Base-by-base conservation (phyloP, 257 asterid genomes). In the Jasminum sambac region DNA sequence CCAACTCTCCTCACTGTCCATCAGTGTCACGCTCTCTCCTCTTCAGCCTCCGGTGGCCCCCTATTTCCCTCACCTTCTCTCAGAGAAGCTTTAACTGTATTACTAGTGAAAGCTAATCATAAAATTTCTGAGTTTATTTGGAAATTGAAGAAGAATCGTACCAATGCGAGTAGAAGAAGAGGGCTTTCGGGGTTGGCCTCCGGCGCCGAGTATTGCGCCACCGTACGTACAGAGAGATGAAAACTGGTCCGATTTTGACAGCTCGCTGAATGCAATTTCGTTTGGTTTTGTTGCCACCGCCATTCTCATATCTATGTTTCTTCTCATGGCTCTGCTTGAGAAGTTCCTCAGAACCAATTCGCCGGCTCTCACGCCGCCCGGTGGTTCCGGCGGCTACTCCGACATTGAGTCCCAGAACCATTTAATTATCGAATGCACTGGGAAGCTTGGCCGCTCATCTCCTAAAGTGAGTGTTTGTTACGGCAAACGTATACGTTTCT, bases 241-340 rank as follows among this genome's bases (percentile, higher is more conserved):
- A 55, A 95, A 92, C 68, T 86, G 90, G 98, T 86, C 92, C 24
- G 96, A 92, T 81, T 92, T 89, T 66, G 98, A 92, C 69, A 92
- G 87, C 83, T 92, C 98, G 2, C 90, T 86, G 2, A 88, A 90
- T 44, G 96, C 98, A 6, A 95, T 92, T 41, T 92, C 98, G 2
- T 92, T 92, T 65, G 98, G 98, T 66, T 92, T 92, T 75, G 96
- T 92, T 0, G 98, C 98, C 63, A 92, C 98, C 66, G 98, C 96
- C 23, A 84, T 92, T 75, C 96, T 92, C 30, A 88, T 92, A 48
- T 90, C 96, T 21, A 92, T 92, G 96, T 92, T 92, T 66, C 96
- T 92, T 30, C 90, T 92, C 11, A 92, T 92, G 98, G 98, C 98
- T 25, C 85, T 92, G 5, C 90, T 92, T 52, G 98, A 92, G 80